phyloP scores from a whole-genome alignment of 2,329 filamentous ascomycete species.

The Clonostachys solani region DNA sequence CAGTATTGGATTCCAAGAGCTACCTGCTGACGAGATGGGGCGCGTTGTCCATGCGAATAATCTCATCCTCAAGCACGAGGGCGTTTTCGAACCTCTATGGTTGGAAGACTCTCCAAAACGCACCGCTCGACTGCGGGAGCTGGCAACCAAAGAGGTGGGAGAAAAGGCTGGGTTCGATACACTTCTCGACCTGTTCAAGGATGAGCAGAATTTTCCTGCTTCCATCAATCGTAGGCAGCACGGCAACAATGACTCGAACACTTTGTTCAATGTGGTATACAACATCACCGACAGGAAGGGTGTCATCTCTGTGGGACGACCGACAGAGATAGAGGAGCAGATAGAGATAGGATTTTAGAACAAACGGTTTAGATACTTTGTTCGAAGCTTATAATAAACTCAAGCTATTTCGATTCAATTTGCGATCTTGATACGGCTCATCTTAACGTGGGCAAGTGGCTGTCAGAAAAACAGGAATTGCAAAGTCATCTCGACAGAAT shows the following conservation, averaged over 20 bases:
- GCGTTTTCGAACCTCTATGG: constrained; percentile 21
- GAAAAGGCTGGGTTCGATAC: neutral
- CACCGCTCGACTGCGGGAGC: constrained; percentile 14
- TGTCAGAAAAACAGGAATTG: too few relatives aligned
- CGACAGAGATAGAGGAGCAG: constrained; percentile 7
- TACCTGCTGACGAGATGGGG: constrained; percentile 1
- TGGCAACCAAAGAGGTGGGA: constrained; percentile 5
- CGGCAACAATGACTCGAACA: constrained; percentile 12
- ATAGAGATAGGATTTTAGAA: constrained; percentile 2
- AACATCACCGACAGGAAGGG: constrained; percentile 6
- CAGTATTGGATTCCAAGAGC: constrained; percentile 1
- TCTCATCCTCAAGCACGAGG: constrained; percentile 15
- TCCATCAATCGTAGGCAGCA: constrained; percentile 19
- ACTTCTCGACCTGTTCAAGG: constrained; percentile 14
- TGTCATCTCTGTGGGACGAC: constrained; percentile 20
- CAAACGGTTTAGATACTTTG: neutral
- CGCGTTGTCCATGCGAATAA: constrained; percentile 6
- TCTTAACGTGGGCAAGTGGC: too few relatives aligned
- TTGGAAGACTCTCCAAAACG: constrained; percentile 19
- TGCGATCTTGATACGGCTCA: too few relatives aligned
- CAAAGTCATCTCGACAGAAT: too few relatives aligned
- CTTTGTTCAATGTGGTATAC: constrained; percentile 16
- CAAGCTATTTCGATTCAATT: too few relatives aligned
- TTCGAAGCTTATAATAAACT: neutral
- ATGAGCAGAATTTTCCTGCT: constrained; percentile 17